Percentiles rank a stretch among this genome's conserved stretches.
phyloP scores from a whole-genome alignment of 139 green algal genomes.

The Penium margaritaceum region DNA sequence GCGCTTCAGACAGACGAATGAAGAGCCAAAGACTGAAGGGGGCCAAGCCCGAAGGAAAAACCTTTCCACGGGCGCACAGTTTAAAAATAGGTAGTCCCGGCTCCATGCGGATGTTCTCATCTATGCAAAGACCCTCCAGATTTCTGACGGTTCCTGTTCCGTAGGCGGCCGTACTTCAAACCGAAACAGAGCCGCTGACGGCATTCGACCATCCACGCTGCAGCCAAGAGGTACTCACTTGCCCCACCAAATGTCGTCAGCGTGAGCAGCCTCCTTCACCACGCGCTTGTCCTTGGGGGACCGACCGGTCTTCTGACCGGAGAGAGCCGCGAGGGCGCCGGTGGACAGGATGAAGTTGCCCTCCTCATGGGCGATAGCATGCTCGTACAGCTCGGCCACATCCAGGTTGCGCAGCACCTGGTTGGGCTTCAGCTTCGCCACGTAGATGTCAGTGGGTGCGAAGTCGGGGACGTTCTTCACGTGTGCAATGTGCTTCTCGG shows the following conservation, averaged over 20 bases:
- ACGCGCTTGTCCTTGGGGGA: conserved; percentile 86
- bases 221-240: conserved; percentile 16
- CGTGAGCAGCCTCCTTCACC: conserved; percentile 58
- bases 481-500: neutral
- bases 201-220: no score
- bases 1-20: no score
- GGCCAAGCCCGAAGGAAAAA: no score
- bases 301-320: conserved; percentile 75
- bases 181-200: no score
- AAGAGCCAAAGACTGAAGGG: no score
- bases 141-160: no score
- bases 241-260: conserved; percentile 38
- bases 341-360: conserved; percentile 50
- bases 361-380: conserved; percentile 22
- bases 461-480: conserved; percentile 9
- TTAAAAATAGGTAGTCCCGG: no score
- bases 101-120: no score
- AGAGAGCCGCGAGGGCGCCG: conserved; percentile 68
- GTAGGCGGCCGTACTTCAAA: no score
- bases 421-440: conserved; percentile 29
- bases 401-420: conserved; percentile 30
- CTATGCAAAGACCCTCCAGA: no score
- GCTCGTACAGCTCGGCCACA: conserved; percentile 32
- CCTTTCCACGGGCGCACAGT: no score
- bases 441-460: conserved; percentile 18